Conservation (phyloP, 2,329 filamentous ascomycete genomes). For the Diaporthe citrichinensis region DNA sequence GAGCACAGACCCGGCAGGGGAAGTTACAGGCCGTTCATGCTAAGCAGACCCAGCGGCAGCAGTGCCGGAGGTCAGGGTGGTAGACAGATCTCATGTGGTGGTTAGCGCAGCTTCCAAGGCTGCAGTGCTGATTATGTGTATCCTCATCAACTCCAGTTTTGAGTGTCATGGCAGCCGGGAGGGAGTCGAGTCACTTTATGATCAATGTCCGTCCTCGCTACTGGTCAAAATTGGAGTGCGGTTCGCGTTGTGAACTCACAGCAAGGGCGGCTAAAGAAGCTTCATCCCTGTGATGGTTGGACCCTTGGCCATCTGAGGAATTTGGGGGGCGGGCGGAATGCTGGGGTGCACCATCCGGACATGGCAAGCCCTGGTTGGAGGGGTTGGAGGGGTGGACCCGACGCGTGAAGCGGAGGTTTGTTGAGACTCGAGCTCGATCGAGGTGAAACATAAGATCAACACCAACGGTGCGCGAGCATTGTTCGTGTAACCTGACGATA, state of each 20-base stretch:
- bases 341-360: conserved; percentile 7
- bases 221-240: background rate
- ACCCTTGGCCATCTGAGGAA: conserved; percentile 7
- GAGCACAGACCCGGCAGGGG: background rate
- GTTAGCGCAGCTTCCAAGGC: background rate
- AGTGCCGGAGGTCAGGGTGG: background rate
- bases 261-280: conserved; percentile 14
- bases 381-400: background rate
- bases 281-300: conserved; percentile 7
- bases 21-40: background rate
- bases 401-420: background rate
- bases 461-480: background rate
- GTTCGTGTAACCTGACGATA: background rate
- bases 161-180: background rate
- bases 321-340: conserved; percentile 14
- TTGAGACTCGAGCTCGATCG: conserved; percentile 24
- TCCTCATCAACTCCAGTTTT: background rate
- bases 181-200: background rate
- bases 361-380: conserved; percentile 13
- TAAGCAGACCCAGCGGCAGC: background rate
- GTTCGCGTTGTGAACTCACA: background rate
- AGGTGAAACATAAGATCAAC: conserved; percentile 16
- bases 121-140: background rate
- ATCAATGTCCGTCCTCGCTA: background rate
- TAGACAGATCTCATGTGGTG: background rate